Evolutionary conservation across 495 filamentous ascomycete species (phyloP).

Genomic region (Cercophora samala): DNA sequence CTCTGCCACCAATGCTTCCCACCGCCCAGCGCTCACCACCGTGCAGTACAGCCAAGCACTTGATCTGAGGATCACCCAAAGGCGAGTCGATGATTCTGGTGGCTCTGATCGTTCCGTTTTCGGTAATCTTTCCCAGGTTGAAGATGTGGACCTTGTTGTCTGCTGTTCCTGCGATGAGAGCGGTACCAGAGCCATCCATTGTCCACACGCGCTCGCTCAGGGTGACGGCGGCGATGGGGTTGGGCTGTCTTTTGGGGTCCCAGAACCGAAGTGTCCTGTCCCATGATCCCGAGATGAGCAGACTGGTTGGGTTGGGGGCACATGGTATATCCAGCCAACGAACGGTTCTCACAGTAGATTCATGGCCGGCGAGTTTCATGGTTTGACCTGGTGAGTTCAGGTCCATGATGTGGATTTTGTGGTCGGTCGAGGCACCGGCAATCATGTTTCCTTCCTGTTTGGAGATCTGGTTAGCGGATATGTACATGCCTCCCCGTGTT

Average conservation of each 20-base stretch:
- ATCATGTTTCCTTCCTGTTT: conserved; percentile 59
- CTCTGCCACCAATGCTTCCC: conserved; percentile 85
- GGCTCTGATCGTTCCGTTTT: conserved; percentile 62
- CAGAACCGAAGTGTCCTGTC: conserved; percentile 90
- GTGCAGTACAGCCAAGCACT: conserved; percentile 77
- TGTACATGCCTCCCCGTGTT: not conserved
- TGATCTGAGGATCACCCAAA: conserved; percentile 76
- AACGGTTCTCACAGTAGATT: conserved; percentile 66
- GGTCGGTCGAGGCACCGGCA: conserved; percentile 71
- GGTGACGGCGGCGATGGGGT: conserved; percentile 59
- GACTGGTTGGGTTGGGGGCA: conserved; percentile 42
- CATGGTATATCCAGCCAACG: conserved; percentile 63
- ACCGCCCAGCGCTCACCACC: conserved; percentile 83
- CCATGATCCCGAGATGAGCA: conserved; percentile 83
- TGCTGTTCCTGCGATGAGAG: conserved; percentile 80
- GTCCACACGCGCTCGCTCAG: conserved; percentile 82
- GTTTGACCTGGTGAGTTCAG: conserved; percentile 49
- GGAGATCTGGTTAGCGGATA: not conserved
- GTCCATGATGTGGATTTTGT: conserved; percentile 73
- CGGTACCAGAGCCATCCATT: conserved; percentile 74
- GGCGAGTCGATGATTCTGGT: conserved; percentile 82
- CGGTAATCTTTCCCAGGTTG: conserved; percentile 54
- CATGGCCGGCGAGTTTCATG: conserved; percentile 68
- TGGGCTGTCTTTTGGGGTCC: conserved; percentile 62
- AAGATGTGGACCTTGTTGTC: conserved; percentile 86